Evolutionary conservation across 305 asterid genomes (phyloP).

Genomic region (Fraxinus ornus): DNA sequence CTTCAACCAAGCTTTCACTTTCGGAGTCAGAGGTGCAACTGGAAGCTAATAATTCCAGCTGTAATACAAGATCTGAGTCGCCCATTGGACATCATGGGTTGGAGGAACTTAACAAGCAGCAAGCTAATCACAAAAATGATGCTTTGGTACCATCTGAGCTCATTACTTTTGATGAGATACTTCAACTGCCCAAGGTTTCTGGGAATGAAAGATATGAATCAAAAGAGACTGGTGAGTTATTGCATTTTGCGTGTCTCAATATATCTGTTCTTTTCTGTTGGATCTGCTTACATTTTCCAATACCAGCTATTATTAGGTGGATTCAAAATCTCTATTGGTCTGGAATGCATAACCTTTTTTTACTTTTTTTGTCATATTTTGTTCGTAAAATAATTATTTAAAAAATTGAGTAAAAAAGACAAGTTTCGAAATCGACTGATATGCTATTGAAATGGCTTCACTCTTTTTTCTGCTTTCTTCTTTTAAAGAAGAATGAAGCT

Average conservation of each 20-base stretch:
- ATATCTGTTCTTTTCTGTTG: not conserved
- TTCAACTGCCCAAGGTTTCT: constrained; percentile 30
- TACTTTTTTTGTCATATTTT: not conserved
- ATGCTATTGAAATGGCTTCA: not conserved
- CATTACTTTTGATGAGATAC: constrained; percentile 25
- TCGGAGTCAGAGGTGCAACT: constrained; percentile 28
- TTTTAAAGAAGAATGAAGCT: constrained; percentile 1
- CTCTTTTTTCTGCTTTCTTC: not conserved
- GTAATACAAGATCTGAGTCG: constrained; percentile 27
- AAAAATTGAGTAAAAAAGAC: not conserved
- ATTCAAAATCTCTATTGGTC: not conserved
- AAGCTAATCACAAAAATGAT: constrained; percentile 31
- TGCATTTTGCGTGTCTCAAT: not conserved
- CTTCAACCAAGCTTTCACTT: constrained; percentile 28
- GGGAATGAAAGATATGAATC: constrained; percentile 31
- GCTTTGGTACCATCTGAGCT: constrained; percentile 32
- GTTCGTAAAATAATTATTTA: not conserved
- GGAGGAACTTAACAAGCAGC: constrained; percentile 43
- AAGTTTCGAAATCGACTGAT: constrained; percentile 3
- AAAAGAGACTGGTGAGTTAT: constrained; percentile 45
- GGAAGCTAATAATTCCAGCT: constrained; percentile 25
- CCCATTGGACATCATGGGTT: constrained; percentile 38
- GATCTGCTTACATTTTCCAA: not conserved
- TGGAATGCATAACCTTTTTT: not conserved
- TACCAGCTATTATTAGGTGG: not conserved